Base-by-base conservation (phyloP, 139 green algal species). In the Coccomyxa sp. region DNA sequence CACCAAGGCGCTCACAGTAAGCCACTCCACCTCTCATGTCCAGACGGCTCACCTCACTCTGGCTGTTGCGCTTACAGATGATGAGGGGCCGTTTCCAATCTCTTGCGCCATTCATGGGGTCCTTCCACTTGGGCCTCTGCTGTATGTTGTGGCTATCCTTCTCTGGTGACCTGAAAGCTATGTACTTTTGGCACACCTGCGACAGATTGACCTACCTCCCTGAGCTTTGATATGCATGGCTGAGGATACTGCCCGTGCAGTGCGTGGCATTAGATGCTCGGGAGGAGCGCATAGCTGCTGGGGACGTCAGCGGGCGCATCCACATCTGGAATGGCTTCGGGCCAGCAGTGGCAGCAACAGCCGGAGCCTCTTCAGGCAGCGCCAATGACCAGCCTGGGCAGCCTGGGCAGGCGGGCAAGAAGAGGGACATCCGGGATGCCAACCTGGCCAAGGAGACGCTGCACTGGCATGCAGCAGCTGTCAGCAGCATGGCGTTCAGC, bases 381-480 rank as follows among this genome's bases (percentile, higher is more conserved):
- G 44, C 12, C 16, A 58, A 34, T 38, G 64, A 71, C 64, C 27
- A 3, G 27, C 24, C 33, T 2, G 64, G 55, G 70, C 54, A 70
- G 70, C 50, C 33, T 37, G 44, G 50, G 18, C 81, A 72, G 40
- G 24, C 37, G 27, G 44, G 73, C 39, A 39, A 73, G 70, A 68
- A 50, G 36, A 35, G 73, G 34, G 39, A 36, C 9, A 38, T 55
- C 18, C 18, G 1, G 37, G 71, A 55, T 36, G 71, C 4, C 22
- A 9, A 9, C 4, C 71, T 58, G 39, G 33, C 35, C 24, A 34
- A 69, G 38, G 91, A 87, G 22, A 95, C 92, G 0, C 55, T 93
- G 82, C 94, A 98, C 88, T 98, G 94, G 94, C 94, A 98, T 77
- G 82, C 94, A 9, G 55, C 86, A 33, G 74, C 88, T 2, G 93